Percentiles rank a stretch among this genome's conserved stretches.
Conservation (phyloP, 2,329 filamentous ascomycete species). For the Stagonosporopsis cucurbitacearum region DNA sequence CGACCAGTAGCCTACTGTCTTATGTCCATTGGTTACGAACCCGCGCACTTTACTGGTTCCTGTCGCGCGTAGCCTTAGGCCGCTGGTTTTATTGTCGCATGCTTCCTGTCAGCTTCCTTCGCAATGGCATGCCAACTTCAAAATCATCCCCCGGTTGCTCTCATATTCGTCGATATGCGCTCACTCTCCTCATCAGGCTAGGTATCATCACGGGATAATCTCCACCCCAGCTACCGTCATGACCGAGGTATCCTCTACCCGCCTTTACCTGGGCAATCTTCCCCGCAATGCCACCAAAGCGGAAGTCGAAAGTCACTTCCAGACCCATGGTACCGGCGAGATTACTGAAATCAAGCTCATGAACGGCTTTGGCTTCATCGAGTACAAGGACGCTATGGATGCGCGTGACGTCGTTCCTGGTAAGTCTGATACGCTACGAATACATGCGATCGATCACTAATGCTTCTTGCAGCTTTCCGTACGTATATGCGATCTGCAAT, state of each 20-base stretch:
- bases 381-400: conserved; percentile 98
- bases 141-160: conserved; percentile 32
- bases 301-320: conserved; percentile 95
- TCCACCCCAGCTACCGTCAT: conserved; percentile 53
- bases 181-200: conserved; percentile 46
- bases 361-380: conserved; percentile 99
- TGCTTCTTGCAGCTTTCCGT: conserved; percentile 59
- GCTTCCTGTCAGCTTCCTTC: conserved; percentile 27
- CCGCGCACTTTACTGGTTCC: conserved; percentile 31
- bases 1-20: conserved; percentile 33
- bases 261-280: conserved; percentile 97
- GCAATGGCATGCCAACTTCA: conserved; percentile 34
- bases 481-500: conserved; percentile 46
- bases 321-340: conserved; percentile 92
- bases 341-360: conserved; percentile 99
- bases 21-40: conserved; percentile 29
- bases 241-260: conserved; percentile 90
- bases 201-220: conserved; percentile 30
- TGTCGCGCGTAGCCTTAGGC: conserved; percentile 35
- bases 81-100: conserved; percentile 32
- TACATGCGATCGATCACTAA: conserved; percentile 32
- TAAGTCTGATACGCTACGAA: conserved; percentile 57
- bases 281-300: conserved; percentile 96
- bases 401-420: conserved; percentile 97
- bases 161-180: conserved; percentile 37